Conservation (phyloP, 192 early-diverging fungal species). For the Mortierella alpina region DNA sequence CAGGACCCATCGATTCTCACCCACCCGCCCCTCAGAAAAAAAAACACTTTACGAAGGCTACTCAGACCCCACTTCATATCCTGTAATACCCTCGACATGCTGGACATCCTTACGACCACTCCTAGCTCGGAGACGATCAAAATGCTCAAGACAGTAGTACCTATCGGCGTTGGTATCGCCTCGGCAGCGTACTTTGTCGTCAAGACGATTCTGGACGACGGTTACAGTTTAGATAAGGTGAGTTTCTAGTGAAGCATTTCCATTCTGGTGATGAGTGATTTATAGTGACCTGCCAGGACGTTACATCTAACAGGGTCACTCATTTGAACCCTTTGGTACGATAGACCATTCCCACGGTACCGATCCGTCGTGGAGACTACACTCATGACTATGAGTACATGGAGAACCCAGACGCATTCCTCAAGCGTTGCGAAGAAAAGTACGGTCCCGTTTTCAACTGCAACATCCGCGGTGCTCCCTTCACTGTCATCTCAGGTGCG, state of each 20-base stretch:
- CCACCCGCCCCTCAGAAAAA: too few species aligned
- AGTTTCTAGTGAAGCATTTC: too few species aligned
- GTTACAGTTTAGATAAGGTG: background rate
- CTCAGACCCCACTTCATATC: too few species aligned
- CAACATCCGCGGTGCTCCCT: background rate
- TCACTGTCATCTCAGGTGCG: constrained; percentile 37
- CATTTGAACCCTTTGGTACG: background rate
- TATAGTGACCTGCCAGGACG: background rate
- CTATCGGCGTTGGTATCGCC: constrained; percentile 39
- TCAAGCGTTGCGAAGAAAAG: constrained; percentile 10
- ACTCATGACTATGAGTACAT: constrained; percentile 23
- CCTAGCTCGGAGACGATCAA: background rate
- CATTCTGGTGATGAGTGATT: background rate
- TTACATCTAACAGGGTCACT: background rate
- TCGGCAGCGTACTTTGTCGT: constrained; percentile 27
- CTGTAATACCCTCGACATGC: too few species aligned
- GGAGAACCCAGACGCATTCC: constrained; percentile 16
- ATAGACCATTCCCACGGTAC: constrained; percentile 27
- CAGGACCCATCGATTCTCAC: too few species aligned
- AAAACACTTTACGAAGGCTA: too few species aligned
- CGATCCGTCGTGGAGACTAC: constrained; percentile 21
- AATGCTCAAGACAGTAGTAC: constrained; percentile 16
- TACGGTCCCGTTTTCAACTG: constrained; percentile 46
- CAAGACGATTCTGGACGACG: background rate
- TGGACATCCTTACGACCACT: too few species aligned